These are phyloP conservation scores for Phyllostachys edulis DNA, from an alignment of 176 grass and related monocot species.

Conservation along the genomic window DNA sequence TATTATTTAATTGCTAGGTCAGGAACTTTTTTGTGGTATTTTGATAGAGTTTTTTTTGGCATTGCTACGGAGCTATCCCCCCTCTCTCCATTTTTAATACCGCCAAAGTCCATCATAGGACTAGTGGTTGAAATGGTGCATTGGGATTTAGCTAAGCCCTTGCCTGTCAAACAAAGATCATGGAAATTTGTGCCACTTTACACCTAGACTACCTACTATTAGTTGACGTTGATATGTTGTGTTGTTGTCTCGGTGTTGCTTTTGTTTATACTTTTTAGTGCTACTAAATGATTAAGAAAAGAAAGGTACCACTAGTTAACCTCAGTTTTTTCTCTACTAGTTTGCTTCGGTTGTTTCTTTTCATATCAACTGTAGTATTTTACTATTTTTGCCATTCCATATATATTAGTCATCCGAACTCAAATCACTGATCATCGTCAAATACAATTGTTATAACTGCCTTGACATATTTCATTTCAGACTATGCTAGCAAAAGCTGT, in stretches of 20 bases:
- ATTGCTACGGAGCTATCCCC: too few species aligned
- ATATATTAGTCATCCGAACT: neutral
- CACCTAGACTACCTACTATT: neutral
- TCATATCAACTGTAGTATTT: neutral
- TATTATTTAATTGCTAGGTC: neutral
- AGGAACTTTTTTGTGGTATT: neutral
- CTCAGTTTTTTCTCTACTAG: neutral
- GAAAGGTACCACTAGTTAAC: neutral
- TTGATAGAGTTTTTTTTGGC: neutral
- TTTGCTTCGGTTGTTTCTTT: slow-evolving; percentile 1
- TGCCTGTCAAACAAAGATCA: neutral
- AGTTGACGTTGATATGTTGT: slow-evolving; percentile 5
- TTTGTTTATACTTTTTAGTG: neutral
- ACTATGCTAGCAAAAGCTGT: slow-evolving; percentile 99
- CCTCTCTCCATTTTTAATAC: too few species aligned
- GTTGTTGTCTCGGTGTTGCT: neutral
- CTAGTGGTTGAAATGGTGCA: neutral
- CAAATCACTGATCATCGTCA: slow-evolving; percentile 8
- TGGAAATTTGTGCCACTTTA: neutral
- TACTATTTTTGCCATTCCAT: neutral
- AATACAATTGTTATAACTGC: neutral
- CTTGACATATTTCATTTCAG: slow-evolving; percentile 47
- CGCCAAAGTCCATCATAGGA: too few species aligned
- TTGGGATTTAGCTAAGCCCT: neutral
- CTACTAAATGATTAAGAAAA: slow-evolving; percentile 5